Evolutionary conservation across 83 land plant species (phyloP).

Genomic region (Picea engelmannii): DNA sequence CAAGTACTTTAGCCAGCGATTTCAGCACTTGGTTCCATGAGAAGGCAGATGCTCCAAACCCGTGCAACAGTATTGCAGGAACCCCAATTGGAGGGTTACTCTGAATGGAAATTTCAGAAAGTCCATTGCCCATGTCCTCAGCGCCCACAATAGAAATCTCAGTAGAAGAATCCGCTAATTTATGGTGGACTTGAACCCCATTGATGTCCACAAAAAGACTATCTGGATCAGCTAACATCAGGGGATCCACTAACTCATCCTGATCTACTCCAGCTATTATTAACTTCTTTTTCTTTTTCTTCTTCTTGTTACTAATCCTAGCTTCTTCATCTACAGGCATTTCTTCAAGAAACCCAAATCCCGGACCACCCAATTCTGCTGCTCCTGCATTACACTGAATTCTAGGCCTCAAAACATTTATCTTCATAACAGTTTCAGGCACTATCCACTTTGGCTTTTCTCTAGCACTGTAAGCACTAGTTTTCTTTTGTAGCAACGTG

Average conservation of each 20-base stretch:
- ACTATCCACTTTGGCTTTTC: not conserved
- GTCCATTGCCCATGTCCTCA: not conserved
- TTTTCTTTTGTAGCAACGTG: too few relatives aligned
- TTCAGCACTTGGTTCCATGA: conserved; percentile 82
- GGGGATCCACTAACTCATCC: conserved; percentile 73
- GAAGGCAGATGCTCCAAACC: conserved; percentile 94
- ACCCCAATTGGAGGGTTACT: conserved; percentile 23
- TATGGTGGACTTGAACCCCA: conserved; percentile 86
- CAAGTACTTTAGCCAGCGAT: conserved; percentile 57
- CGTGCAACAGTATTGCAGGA: conserved; percentile 77
- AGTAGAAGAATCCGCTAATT: conserved; percentile 35
- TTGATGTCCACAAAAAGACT: conserved; percentile 84
- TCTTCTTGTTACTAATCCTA: conserved; percentile 9
- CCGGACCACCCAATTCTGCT: conserved; percentile 7
- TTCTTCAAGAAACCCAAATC: not conserved
- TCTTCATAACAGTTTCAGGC: not conserved
- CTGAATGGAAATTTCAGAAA: not conserved
- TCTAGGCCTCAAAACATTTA: not conserved
- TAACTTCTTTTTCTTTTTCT: not conserved
- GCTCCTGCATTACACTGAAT: conserved; percentile 13
- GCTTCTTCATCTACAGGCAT: not conserved
- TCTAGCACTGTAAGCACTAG: not conserved
- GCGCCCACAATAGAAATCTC: conserved; percentile 18
- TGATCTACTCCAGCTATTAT: conserved; percentile 63
- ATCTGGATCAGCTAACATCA: conserved; percentile 78